Conservation (phyloP, 164 flowering plant species). For the Tinospora cordifolia region DNA sequence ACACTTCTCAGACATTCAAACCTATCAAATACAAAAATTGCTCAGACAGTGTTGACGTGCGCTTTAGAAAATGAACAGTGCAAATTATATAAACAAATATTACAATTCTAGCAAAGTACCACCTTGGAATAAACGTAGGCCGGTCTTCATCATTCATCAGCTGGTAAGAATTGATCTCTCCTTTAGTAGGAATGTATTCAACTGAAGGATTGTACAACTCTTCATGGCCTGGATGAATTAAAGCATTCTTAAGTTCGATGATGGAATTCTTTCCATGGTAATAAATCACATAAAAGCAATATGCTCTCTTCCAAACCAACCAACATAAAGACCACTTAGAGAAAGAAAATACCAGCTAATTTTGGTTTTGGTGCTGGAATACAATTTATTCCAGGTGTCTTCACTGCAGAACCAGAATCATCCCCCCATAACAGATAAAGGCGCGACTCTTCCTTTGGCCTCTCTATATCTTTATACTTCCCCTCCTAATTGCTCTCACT, state of each 20-base stretch:
- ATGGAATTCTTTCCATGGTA: neutral
- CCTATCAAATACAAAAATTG: constrained; percentile 28
- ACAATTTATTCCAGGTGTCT: constrained; percentile 47
- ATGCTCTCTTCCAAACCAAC: neutral
- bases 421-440: constrained; percentile 70
- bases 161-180: constrained; percentile 76
- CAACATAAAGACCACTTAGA: neutral
- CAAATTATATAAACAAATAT: neutral
- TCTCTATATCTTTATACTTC: constrained; percentile 65
- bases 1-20: constrained; percentile 63
- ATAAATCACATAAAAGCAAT: neutral
- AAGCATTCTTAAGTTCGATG: neutral
- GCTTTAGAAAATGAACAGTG: neutral
- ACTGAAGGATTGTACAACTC: constrained; percentile 85
- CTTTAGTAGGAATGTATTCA: constrained; percentile 91
- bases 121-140: constrained; percentile 79
- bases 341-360: constrained; percentile 50
- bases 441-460: constrained; percentile 60
- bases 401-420: constrained; percentile 55
- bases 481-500: constrained; percentile 68
- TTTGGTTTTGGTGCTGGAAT: constrained; percentile 89
- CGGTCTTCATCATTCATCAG: constrained; percentile 93
- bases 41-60: neutral
- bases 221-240: constrained; percentile 70
- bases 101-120: constrained; percentile 30